Evolutionary conservation across 1,139 yeast genomes (phyloP).

Genomic region (Kurtzmaniella quercitrusa): DNA sequence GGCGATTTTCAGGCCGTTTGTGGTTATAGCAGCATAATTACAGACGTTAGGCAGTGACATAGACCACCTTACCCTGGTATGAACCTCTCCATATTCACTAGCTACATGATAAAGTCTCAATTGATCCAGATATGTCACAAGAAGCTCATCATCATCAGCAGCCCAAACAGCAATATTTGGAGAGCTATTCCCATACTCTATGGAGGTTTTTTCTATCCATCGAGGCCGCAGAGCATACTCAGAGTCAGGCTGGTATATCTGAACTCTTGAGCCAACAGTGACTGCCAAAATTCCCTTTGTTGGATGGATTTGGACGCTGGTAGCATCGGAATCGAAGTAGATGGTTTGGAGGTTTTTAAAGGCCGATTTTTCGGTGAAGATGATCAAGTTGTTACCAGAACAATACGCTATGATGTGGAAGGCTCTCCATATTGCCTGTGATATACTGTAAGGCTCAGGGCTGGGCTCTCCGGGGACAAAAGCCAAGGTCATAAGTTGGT

Average conservation of each 20-base stretch:
- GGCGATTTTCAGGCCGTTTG: constrained; percentile 64
- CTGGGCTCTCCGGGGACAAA: constrained; percentile 88
- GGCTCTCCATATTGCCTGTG: constrained; percentile 65
- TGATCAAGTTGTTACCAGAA: constrained; percentile 82
- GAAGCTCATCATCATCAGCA: constrained; percentile 47
- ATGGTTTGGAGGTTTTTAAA: constrained; percentile 61
- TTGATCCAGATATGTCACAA: constrained; percentile 51
- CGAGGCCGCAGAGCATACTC: constrained; percentile 39
- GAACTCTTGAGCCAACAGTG: constrained; percentile 27
- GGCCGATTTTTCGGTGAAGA: constrained; percentile 21
- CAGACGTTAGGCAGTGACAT: constrained; percentile 56
- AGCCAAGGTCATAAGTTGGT: constrained; percentile 51
- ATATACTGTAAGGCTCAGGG: constrained; percentile 47
- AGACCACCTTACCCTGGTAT: constrained; percentile 47
- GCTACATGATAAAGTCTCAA: constrained; percentile 52
- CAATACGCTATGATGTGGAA: constrained; percentile 70
- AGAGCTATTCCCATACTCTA: constrained; percentile 24
- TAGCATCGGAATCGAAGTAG: constrained; percentile 64
- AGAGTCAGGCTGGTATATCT: constrained; percentile 41
- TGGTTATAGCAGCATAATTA: constrained; percentile 51
- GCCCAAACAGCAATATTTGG: constrained; percentile 71
- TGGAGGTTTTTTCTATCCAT: constrained; percentile 41
- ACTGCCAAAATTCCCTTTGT: constrained; percentile 56
- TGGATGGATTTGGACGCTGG: constrained; percentile 59
- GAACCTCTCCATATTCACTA: constrained; percentile 40